Conservation (phyloP, 1,139 yeast genomes). For the Yamadazyma dushanensis region DNA sequence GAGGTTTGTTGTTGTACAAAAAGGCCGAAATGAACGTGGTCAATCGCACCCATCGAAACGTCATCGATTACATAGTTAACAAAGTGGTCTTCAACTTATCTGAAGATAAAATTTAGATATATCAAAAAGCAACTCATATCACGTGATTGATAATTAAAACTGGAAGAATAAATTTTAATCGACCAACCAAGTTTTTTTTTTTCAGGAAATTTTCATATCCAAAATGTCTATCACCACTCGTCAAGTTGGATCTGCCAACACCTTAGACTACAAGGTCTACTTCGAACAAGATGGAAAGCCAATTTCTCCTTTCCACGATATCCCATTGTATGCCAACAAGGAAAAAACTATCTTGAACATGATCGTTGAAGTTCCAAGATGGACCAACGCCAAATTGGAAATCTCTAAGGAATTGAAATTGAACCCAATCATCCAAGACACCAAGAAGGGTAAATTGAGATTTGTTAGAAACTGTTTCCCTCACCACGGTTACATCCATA, state of each 20-base stretch:
- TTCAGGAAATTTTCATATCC: constrained; percentile 7
- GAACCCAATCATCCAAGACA: constrained; percentile 93
- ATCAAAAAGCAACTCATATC: constrained; percentile 7
- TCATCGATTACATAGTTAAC: constrained; percentile 2
- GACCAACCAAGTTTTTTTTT: constrained; percentile 5
- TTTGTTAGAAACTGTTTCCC: constrained; percentile 93
- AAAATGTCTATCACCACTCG: constrained; percentile 71
- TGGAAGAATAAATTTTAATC: constrained; percentile 2
- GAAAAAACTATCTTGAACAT: constrained; percentile 71
- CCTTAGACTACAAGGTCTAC: constrained; percentile 84
- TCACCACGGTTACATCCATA: constrained; percentile 93
- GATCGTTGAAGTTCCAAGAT: constrained; percentile 93
- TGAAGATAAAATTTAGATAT: background rate
- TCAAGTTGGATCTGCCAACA: constrained; percentile 89
- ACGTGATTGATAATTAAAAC: constrained; percentile 13
- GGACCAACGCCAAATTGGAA: constrained; percentile 94
- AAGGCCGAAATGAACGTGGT: constrained; percentile 59
- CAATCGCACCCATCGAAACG: background rate
- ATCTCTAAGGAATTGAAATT: constrained; percentile 70
- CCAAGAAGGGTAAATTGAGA: constrained; percentile 84
- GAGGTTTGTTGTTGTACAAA: constrained; percentile 50
- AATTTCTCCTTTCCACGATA: constrained; percentile 71
- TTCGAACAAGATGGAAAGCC: constrained; percentile 50
- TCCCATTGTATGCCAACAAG: constrained; percentile 72
- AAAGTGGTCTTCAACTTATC: background rate